These are phyloP conservation scores for Nakazawaea populi DNA, from an alignment of 805 yeast genomes.

Conservation along the genomic window DNA sequence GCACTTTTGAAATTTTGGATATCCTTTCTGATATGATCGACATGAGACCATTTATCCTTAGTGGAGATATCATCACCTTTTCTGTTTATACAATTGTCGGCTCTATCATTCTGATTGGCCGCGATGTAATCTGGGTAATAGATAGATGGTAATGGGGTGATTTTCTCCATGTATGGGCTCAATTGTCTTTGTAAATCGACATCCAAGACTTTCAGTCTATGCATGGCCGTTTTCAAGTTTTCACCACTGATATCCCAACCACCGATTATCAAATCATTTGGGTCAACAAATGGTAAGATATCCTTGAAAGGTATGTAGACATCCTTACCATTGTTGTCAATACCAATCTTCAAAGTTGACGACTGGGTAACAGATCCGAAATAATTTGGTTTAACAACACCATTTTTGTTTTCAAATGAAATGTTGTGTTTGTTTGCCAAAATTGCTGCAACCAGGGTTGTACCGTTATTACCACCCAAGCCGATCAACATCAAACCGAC, in stretches of 20 bases:
- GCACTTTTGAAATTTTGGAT: constrained; percentile 68
- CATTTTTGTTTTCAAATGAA: constrained; percentile 76
- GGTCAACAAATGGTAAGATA: constrained; percentile 80
- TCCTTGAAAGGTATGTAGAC: constrained; percentile 91
- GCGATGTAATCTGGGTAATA: constrained; percentile 97
- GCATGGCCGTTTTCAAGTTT: constrained; percentile 71
- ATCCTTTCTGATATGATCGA: constrained; percentile 79
- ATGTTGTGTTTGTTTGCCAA: constrained; percentile 80
- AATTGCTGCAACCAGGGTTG: constrained; percentile 80
- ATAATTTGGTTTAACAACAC: constrained; percentile 66
- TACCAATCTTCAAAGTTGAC: constrained; percentile 84
- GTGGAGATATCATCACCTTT: constrained; percentile 44
- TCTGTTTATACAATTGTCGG: constrained; percentile 75
- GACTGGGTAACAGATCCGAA: constrained; percentile 94
- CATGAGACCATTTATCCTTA: constrained; percentile 80
- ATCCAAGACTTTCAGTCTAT: constrained; percentile 83
- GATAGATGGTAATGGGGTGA: constrained; percentile 73
- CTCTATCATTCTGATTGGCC: constrained; percentile 87
- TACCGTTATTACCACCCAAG: constrained; percentile 94
- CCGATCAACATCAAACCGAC: constrained; percentile 90
- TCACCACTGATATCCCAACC: constrained; percentile 92
- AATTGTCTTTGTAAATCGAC: constrained; percentile 76
- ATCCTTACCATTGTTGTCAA: constrained; percentile 76
- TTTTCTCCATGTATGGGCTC: constrained; percentile 51
- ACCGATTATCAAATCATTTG: constrained; percentile 83